A percentile compares a stretch with the other conserved stretches of the same genome.
Evolutionary conservation across 148 eudicot species (phyloP).

Genomic region (Vaccinium myrtillus): DNA sequence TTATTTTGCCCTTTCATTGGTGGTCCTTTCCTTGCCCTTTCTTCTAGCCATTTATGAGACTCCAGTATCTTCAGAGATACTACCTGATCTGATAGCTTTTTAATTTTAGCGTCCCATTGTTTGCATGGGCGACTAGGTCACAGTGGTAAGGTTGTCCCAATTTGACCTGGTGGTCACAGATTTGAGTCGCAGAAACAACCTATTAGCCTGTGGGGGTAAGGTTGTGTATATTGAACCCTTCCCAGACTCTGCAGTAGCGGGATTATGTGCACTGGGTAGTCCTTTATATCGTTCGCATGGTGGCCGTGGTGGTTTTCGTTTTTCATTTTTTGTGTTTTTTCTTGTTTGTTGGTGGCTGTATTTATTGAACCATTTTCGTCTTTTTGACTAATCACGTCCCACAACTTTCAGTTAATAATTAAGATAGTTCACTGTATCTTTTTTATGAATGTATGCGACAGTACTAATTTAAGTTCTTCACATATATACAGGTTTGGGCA

Average conservation of each 20-base stretch:
- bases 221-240: too few species aligned
- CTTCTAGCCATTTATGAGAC: neutral
- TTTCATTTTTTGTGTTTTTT: neutral
- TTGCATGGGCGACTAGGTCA: too few species aligned
- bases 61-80: slow-evolving; percentile 5
- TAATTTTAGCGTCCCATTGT: neutral
- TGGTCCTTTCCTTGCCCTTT: neutral
- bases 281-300: neutral
- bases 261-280: too few species aligned
- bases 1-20: neutral
- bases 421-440: neutral
- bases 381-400: neutral
- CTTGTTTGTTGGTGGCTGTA: neutral
- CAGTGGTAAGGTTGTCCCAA: too few species aligned
- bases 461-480: neutral
- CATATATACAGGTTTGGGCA: slow-evolving; percentile 76
- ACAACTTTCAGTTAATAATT: neutral
- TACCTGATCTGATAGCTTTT: slow-evolving; percentile 2
- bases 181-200: too few species aligned
- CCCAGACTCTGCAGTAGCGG: too few species aligned
- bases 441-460: neutral
- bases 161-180: too few species aligned
- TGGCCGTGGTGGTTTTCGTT: neutral
- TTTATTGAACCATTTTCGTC: neutral
- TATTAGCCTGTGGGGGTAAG: too few species aligned